Evolutionary conservation across 208 protist genomes (phyloP).

Genomic region (Acanthamoeba castellanii): DNA sequence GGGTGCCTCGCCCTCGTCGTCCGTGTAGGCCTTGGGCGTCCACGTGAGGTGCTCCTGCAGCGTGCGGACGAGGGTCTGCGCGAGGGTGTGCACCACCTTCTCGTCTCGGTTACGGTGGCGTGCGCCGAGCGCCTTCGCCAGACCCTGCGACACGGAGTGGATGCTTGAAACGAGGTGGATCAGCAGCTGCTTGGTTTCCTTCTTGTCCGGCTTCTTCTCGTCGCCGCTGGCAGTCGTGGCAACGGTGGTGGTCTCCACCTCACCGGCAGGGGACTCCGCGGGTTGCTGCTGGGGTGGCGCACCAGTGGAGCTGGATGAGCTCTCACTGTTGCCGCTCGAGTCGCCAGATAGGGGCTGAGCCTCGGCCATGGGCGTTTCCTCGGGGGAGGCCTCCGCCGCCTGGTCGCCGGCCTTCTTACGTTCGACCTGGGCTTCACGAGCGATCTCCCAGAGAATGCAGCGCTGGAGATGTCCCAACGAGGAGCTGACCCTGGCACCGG

Average conservation of each 20-base stretch:
- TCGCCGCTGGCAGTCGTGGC: not conserved
- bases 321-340: not conserved
- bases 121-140: conserved; percentile 55
- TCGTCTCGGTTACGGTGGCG: conserved; percentile 8
- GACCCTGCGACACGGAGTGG: conserved; percentile 61
- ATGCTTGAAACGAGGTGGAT: conserved; percentile 74
- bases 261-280: not conserved
- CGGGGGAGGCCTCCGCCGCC: not conserved
- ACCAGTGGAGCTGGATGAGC: not conserved
- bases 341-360: not conserved
- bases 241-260: not conserved
- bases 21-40: conserved; percentile 28
- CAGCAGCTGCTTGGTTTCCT: conserved; percentile 57
- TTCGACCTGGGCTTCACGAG: conserved; percentile 27
- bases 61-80: conserved; percentile 20
- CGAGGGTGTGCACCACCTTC: conserved; percentile 35
- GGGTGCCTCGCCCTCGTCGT: not conserved
- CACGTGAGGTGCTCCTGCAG: conserved; percentile 60
- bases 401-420: conserved; percentile 18
- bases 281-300: not conserved
- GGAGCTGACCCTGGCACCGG: not conserved
- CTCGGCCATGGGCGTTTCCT: not conserved
- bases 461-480: conserved; percentile 63
- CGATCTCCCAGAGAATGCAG: conserved; percentile 74
- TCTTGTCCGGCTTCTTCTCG: conserved; percentile 46